phyloP scores from a whole-genome alignment of 371 early-diverging fungal genomes.

The Dichotomocladium elegans region DNA sequence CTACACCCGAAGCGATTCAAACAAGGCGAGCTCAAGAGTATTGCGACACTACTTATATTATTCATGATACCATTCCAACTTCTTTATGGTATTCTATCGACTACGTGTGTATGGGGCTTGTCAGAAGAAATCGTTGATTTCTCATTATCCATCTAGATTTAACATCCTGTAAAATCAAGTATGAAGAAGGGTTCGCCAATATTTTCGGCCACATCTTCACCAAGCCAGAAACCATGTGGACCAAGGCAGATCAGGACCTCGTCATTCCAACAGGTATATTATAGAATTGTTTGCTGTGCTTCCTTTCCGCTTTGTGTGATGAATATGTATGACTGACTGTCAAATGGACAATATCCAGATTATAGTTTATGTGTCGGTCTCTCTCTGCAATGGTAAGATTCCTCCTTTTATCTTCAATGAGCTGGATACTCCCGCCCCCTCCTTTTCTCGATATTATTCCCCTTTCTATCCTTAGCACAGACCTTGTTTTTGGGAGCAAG shows the following conservation, averaged over 20 bases:
- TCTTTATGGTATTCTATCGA: conserved; percentile 48
- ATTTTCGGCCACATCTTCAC: conserved; percentile 27
- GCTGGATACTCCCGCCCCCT: background rate
- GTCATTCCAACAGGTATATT: conserved; percentile 36
- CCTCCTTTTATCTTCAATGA: too few relatives aligned
- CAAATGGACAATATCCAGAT: conserved; percentile 9
- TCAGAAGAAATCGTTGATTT: background rate
- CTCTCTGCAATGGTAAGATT: conserved; percentile 42
- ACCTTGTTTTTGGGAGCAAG: too few relatives aligned
- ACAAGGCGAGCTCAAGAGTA: conserved; percentile 45
- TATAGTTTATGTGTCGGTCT: conserved; percentile 30
- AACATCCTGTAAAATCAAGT: conserved; percentile 45
- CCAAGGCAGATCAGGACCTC: conserved; percentile 30
- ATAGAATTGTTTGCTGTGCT: background rate
- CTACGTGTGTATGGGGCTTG: too few relatives aligned
- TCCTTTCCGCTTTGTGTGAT: background rate
- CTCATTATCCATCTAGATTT: conserved; percentile 16
- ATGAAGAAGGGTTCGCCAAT: conserved; percentile 43
- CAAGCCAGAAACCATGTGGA: conserved; percentile 43
- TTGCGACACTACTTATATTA: conserved; percentile 37
- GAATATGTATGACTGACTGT: background rate
- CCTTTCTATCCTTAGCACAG: conserved; percentile 27
- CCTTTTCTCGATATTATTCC: background rate
- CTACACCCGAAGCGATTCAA: conserved; percentile 28
- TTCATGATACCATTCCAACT: conserved; percentile 47